These are phyloP conservation scores for Fusarium sp. DNA, from an alignment of 2,329 filamentous ascomycete species.

Conservation along the genomic window DNA sequence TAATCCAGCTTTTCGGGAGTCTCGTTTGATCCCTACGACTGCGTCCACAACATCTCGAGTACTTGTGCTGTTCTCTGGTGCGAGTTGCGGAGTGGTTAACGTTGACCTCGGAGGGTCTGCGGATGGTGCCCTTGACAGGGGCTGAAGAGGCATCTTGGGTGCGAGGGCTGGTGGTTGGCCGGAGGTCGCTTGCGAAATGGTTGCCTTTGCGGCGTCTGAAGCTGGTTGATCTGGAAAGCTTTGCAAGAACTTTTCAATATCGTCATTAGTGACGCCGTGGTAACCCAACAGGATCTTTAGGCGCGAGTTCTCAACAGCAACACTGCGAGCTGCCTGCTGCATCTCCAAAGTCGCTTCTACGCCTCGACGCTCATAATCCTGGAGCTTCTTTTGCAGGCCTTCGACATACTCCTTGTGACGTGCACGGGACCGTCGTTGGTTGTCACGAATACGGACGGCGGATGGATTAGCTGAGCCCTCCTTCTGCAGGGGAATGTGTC, in stretches of 20 bases:
- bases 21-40: constrained; percentile 48
- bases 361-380: constrained; percentile 64
- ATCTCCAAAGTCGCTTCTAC: constrained; percentile 67
- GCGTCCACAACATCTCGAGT: constrained; percentile 50
- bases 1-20: constrained; percentile 30
- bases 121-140: constrained; percentile 42
- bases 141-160: constrained; percentile 43
- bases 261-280: constrained; percentile 57
- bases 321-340: constrained; percentile 66
- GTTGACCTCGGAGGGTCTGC: constrained; percentile 33
- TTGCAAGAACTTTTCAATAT: constrained; percentile 60
- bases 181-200: constrained; percentile 39
- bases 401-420: constrained; percentile 66
- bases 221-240: constrained; percentile 54
- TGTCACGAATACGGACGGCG: constrained; percentile 63
- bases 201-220: constrained; percentile 49
- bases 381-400: constrained; percentile 62
- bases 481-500: constrained; percentile 46
- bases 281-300: constrained; percentile 61
- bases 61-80: constrained; percentile 40
- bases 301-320: constrained; percentile 64
- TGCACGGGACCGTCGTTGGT: constrained; percentile 68
- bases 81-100: constrained; percentile 25
- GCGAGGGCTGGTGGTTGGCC: constrained; percentile 25
- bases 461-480: constrained; percentile 52